Evolutionary conservation across 2,329 filamentous ascomycete species (phyloP).

Genomic region (Microdochium bolleyi): DNA sequence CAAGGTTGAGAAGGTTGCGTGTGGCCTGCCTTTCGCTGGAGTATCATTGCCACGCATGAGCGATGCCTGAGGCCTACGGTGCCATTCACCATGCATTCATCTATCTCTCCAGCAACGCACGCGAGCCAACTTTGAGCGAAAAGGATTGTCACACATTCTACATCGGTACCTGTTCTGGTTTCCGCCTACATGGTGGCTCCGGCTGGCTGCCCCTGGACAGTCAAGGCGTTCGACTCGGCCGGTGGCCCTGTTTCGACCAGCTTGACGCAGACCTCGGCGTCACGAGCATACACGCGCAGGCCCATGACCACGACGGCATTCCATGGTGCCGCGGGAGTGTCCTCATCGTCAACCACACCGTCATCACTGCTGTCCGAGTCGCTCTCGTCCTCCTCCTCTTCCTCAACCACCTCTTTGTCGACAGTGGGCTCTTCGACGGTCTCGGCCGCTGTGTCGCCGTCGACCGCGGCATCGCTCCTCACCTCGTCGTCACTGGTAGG

Average conservation of each 20-base stretch:
- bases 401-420: slow-evolving; percentile 11
- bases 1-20: too few relatives aligned
- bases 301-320: slow-evolving; percentile 56
- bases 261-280: background rate
- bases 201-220: background rate
- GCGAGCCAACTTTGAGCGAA: too few relatives aligned
- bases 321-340: slow-evolving; percentile 33
- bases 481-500: slow-evolving; percentile 10
- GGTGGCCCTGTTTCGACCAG: background rate
- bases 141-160: too few relatives aligned
- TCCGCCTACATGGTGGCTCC: background rate
- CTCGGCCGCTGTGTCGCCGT: slow-evolving; percentile 14
- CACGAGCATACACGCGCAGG: slow-evolving; percentile 43
- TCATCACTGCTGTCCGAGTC: slow-evolving; percentile 10
- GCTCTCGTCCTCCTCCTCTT: slow-evolving; percentile 16
- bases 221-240: background rate
- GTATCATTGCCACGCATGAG: too few relatives aligned
- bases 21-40: too few relatives aligned
- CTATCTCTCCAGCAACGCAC: too few relatives aligned
- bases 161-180: too few relatives aligned
- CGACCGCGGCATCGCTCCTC: slow-evolving; percentile 2
- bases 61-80: too few relatives aligned
- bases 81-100: too few relatives aligned
- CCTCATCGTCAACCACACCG: slow-evolving; percentile 7
- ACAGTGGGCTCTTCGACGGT: background rate